Percentiles rank a stretch among this genome's conserved stretches.
phyloP scores from a whole-genome alignment of 495 filamentous ascomycete genomes.

The Neohortaea acidophila region DNA sequence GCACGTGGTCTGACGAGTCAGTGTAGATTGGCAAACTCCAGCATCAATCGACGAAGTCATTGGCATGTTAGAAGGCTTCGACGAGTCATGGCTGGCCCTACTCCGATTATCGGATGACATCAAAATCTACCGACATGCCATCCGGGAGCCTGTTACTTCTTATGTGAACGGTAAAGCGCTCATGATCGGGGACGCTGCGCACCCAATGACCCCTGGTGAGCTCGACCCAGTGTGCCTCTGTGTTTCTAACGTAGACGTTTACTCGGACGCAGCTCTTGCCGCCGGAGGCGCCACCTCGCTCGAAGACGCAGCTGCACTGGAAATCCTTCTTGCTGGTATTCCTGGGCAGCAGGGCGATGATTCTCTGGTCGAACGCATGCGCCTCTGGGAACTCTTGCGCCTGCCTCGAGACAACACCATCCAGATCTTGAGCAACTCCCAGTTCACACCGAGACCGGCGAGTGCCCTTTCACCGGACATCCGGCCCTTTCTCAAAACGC shows the following conservation, averaged over 20 bases:
- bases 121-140: slow-evolving; percentile 9
- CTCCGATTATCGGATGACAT: slow-evolving; percentile 2
- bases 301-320: slow-evolving; percentile 20
- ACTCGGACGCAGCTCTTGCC: not conserved
- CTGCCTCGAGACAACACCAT: slow-evolving; percentile 12
- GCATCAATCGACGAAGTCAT: slow-evolving; percentile 8
- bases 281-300: slow-evolving; percentile 14
- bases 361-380: slow-evolving; percentile 1
- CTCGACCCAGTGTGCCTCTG: slow-evolving; percentile 2
- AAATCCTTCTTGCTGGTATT: slow-evolving; percentile 12
- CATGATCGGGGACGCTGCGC: slow-evolving; percentile 36
- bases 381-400: slow-evolving; percentile 8
- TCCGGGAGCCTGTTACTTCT: slow-evolving; percentile 3
- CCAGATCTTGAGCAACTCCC: slow-evolving; percentile 9
- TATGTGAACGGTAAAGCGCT: slow-evolving; percentile 31
- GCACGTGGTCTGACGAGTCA: too few relatives aligned
- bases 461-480: not conserved
- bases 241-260: not conserved
- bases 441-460: not conserved
- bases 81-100: slow-evolving; percentile 3
- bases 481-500: not conserved
- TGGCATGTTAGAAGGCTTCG: slow-evolving; percentile 4
- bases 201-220: slow-evolving; percentile 26
- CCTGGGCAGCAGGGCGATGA: not conserved
- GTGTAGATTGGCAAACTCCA: slow-evolving; percentile 7